Evolutionary conservation across 306 rosid genomes (phyloP), one percentile per base, ranked within the genome.

Genomic region (Sicyos baderoa): DNA sequence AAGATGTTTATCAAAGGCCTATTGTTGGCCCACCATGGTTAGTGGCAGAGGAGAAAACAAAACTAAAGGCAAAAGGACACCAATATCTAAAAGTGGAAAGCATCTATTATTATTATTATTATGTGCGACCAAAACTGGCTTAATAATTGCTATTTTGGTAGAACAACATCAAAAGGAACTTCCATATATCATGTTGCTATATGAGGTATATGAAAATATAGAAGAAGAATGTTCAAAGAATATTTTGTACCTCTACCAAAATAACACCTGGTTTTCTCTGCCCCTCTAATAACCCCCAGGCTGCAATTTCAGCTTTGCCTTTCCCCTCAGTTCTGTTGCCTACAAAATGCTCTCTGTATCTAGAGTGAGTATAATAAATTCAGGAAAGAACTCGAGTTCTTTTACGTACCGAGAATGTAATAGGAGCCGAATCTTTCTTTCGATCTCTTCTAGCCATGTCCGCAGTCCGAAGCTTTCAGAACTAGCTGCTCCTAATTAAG

Each of bases 61-160:
- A 62, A 62, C 22, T 1, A 62, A 62, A 62, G 3, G 6, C 50
- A 62, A 60, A 62, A 40, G 9, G 67, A 25, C 35, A 17, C 5
- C 17, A 22, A 57, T 18, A 9, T 9, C 29, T 62, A 22, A 62
- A 62, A 62, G 48, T 62, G 50, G 68, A 62, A 62, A 62, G 27
- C 51, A 62, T 62, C 68, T 42, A 42, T 44, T 19, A 37, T 62
- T 40, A 18, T 0, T 42, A 42, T 44, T 19, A 37, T 62, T 40
- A 18, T 0, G 15, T 19, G 12, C 12, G 12, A 42, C 54, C 70
- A 64, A 64, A 64, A 42, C 19, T 42, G 70, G 11, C 70, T 64
- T 44, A 64, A 64, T 40, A 64, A 64, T 64, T 44, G 70, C 70
- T 44, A 64, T 40, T 64, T 64, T 44, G 53, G 53, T 44, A 42